phyloP scores from a whole-genome alignment of 768 basidiomycete genomes.

The Chalciporus chontae region DNA sequence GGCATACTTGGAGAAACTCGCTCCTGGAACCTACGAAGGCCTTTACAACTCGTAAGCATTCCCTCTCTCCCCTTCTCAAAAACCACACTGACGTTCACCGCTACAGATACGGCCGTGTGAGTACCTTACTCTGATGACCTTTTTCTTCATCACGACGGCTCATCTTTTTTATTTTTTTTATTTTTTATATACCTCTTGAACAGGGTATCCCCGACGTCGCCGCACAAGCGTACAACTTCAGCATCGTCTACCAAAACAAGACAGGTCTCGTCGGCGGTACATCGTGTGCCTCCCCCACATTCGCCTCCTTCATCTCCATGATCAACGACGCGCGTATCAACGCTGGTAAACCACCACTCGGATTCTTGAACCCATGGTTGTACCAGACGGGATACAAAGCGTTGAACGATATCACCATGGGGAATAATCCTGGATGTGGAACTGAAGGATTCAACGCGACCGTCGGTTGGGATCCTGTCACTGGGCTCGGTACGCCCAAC shows the following conservation, averaged over 20 bases:
- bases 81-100: not conserved
- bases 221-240: constrained; percentile 51
- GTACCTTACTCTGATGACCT: constrained; percentile 11
- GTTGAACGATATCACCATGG: constrained; percentile 58
- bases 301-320: constrained; percentile 61
- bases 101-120: constrained; percentile 51
- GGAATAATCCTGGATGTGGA: constrained; percentile 58
- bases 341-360: constrained; percentile 42
- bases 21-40: constrained; percentile 48
- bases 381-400: constrained; percentile 35
- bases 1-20: constrained; percentile 43
- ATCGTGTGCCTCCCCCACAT: constrained; percentile 60
- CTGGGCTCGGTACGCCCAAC: constrained; percentile 54
- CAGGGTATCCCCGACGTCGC: constrained; percentile 64
- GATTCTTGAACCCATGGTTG: constrained; percentile 64
- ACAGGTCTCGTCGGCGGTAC: constrained; percentile 53
- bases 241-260: constrained; percentile 42
- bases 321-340: constrained; percentile 60
- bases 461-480: constrained; percentile 58
- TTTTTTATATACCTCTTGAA: no score
- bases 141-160: not conserved
- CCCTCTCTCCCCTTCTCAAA: not conserved
- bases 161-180: no score
- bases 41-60: constrained; percentile 54
- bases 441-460: constrained; percentile 62